These are phyloP conservation scores for Volvariella volvacea DNA, from an alignment of 1,284 basidiomycete species.

Conservation along the genomic window DNA sequence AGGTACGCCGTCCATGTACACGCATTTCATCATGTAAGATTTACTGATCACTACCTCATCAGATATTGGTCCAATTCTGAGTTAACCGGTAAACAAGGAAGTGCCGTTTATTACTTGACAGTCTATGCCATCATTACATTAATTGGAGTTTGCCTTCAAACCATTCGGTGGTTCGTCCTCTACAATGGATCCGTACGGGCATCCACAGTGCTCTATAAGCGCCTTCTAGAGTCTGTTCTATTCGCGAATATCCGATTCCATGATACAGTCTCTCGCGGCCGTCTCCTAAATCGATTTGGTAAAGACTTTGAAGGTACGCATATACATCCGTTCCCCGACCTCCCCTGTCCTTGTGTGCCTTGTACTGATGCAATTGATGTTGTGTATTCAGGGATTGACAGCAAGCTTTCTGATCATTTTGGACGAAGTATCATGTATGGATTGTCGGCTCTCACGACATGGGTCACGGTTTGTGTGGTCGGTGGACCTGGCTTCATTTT, in stretches of 20 bases:
- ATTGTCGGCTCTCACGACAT: conserved; percentile 53
- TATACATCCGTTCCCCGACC: neutral
- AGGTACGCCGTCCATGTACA: conserved; percentile 38
- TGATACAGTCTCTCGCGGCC: conserved; percentile 84
- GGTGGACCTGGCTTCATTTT: conserved; percentile 74
- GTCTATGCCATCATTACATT: conserved; percentile 62
- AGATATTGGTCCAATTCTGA: conserved; percentile 63
- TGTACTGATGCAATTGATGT: no score
- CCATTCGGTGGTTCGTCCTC: conserved; percentile 64
- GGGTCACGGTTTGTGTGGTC: conserved; percentile 76
- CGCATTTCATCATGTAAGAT: no score
- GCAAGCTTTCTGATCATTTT: conserved; percentile 80
- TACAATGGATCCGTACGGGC: conserved; percentile 50
- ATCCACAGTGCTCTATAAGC: conserved; percentile 29
- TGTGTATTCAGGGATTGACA: conserved; percentile 73
- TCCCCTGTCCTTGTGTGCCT: neutral
- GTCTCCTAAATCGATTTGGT: conserved; percentile 84
- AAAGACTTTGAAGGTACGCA: conserved; percentile 86
- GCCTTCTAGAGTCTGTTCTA: conserved; percentile 76
- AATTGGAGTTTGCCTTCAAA: conserved; percentile 55
- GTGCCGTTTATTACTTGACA: conserved; percentile 54
- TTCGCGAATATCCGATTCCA: conserved; percentile 93
- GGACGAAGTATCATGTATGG: conserved; percentile 66
- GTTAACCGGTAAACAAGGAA: conserved; percentile 20
- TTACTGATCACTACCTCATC: conserved; percentile 8